A percentile compares a stretch with the other conserved stretches of the same genome.
Conservation (phyloP, 1,284 basidiomycete species). For the Fomitopsis palustris region DNA sequence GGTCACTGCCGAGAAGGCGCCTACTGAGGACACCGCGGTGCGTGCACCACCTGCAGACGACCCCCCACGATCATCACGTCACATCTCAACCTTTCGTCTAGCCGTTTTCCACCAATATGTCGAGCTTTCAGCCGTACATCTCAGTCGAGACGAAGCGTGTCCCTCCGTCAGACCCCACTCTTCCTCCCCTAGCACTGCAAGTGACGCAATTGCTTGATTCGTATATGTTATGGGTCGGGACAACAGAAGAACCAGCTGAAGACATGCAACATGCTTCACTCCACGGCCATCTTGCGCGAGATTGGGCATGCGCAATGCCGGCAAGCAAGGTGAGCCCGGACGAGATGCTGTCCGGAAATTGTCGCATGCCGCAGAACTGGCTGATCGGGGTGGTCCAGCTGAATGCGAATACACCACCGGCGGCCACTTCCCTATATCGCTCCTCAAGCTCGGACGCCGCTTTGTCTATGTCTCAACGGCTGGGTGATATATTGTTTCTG, state of each 20-base stretch:
- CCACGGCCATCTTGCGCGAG: slow-evolving; percentile 58
- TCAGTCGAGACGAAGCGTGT: slow-evolving; percentile 42
- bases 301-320: slow-evolving; percentile 88
- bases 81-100: neutral
- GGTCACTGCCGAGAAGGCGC: neutral
- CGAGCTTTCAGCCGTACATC: slow-evolving; percentile 11
- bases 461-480: slow-evolving; percentile 70
- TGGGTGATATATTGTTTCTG: slow-evolving; percentile 51
- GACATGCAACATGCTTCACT: slow-evolving; percentile 45
- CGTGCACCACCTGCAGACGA: too few relatives aligned
- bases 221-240: slow-evolving; percentile 82
- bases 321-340: slow-evolving; percentile 35
- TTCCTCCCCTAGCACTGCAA: slow-evolving; percentile 66
- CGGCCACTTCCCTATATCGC: slow-evolving; percentile 67
- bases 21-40: neutral
- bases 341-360: neutral
- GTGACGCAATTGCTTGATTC: slow-evolving; percentile 68
- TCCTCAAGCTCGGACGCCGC: slow-evolving; percentile 62
- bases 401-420: slow-evolving; percentile 38
- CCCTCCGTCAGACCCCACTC: slow-evolving; percentile 38
- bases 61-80: too few relatives aligned
- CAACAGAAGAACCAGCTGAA: slow-evolving; percentile 45
- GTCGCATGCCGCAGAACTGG: slow-evolving; percentile 7
- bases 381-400: slow-evolving; percentile 8
- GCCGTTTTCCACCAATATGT: neutral